phyloP scores from a whole-genome alignment of 371 early-diverging fungal species.

The Mucor irregularis region DNA sequence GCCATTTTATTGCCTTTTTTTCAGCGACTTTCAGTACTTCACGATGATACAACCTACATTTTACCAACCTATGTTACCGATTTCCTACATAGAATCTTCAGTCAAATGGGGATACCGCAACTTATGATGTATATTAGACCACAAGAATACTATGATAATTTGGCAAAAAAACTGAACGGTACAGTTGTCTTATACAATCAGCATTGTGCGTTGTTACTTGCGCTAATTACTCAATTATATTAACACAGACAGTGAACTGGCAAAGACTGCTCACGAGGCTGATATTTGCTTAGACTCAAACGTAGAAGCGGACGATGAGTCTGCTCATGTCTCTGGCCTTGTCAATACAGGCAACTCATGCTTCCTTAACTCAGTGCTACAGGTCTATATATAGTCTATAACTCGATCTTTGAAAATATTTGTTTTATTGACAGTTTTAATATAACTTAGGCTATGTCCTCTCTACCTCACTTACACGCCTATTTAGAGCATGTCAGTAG shows the following conservation, averaged over 20 bases:
- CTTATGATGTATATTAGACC: slow-evolving; percentile 23
- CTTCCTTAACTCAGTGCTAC: slow-evolving; percentile 87
- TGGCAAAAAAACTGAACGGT: slow-evolving; percentile 17
- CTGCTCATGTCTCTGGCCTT: slow-evolving; percentile 56
- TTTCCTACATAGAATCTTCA: slow-evolving; percentile 9
- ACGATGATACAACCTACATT: slow-evolving; percentile 14
- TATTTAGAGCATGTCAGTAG: slow-evolving; percentile 31
- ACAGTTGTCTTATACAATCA: too few species aligned
- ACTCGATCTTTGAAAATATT: too few species aligned
- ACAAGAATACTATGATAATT: slow-evolving; percentile 22
- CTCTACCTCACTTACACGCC: slow-evolving; percentile 33
- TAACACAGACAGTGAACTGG: slow-evolving; percentile 17
- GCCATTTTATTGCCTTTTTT: slow-evolving; percentile 20
- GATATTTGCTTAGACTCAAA: slow-evolving; percentile 17
- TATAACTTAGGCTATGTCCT: slow-evolving; percentile 36
- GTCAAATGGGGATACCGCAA: slow-evolving; percentile 11
- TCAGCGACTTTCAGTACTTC: slow-evolving; percentile 3
- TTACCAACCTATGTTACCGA: slow-evolving; percentile 13
- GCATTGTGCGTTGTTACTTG: too few species aligned
- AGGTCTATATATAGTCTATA: too few species aligned
- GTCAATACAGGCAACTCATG: slow-evolving; percentile 90
- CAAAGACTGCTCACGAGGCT: slow-evolving; percentile 8
- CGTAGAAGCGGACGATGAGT: slow-evolving; percentile 10
- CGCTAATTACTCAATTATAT: background rate
- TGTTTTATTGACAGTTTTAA: too few species aligned